Evolutionary conservation across 1,284 basidiomycete genomes (phyloP), one percentile per base, ranked within the genome.

Genomic region (Boletus sp.): DNA sequence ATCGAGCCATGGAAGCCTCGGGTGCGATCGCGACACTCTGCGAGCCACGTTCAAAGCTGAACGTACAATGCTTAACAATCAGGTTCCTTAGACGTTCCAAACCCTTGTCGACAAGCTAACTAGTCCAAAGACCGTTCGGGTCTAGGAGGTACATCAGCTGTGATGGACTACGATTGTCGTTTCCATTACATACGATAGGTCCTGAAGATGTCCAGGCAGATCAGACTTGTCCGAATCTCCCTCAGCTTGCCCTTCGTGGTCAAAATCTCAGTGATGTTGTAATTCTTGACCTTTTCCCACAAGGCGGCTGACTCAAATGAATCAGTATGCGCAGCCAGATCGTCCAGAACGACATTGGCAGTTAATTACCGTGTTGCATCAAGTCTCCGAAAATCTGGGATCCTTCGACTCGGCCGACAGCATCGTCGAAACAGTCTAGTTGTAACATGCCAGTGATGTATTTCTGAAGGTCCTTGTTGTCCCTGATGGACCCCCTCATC

Each of bases 341-440:
- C 17, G 0, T 19, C 1, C 10, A n/a, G 2, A 12, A 25, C 13
- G 23, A 27, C 22, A 7, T 12, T 12, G 3, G 5, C 19, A 13
- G 6, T 16, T 10, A 26, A 10, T 49, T 51, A 61, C 58, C 48
- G 5, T 62, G 16, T 40, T 42, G 46, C 51, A 64, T 63, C 10
- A 65, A 32, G 17, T 55, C 45, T 13, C 37, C 36, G 9, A 65
- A 64, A 3, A 65, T 50, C n/a, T 58, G 62, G 39, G 64, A 65
- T 2, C 62, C 60, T 41, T 61, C 58, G 4, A 64, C 40, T 5
- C 13, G 40, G 12, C 61, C 61, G 1, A 62, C 49, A 7, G 60
- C 50, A 33, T 64, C 62, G 5, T 65, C 59, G 8, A 61, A 65
- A 17, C 53, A 62, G 41, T 65, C 48, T 16, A 52, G 25, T 25